Evolutionary conservation across 257 asterid species (phyloP), one percentile per base, ranked within the genome.

Genomic region (Cinchona pubescens): DNA sequence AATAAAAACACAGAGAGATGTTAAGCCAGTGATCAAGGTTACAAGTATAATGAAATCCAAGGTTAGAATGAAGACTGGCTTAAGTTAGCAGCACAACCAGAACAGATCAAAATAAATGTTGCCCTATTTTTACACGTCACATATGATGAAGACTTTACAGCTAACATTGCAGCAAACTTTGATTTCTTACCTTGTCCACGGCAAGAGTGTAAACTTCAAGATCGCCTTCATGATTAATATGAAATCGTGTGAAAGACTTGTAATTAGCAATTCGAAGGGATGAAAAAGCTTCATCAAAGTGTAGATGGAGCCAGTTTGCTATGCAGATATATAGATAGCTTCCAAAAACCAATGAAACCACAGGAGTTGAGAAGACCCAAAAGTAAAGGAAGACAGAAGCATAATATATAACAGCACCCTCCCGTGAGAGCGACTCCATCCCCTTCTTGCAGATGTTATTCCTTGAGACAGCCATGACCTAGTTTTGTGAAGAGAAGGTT

Each of bases 361-460:
- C 91, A 0, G 99, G 99, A 69, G 99, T 94, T 23, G 99, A 90
- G 82, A 94, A 88, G 75, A 95, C 99, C 99, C 99, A 95, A 85
- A 86, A 95, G 75, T 95, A 95, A 69, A 95, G 99, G 82, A 95
- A 95, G 76, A 95, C 92, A 0, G 99, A 90, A 16, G 99, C 97
- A 82, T 95, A 95, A 84, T 92, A 95, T 73, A 91, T 95, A 15
- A 67, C 89, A 5, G 93, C 96, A 69, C 91, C 96, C 66, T 91
- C 96, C 37, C 98, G 86, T 16, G 98, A 86, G 53, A 94, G 84
- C 0, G 98, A 87, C 72, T 87, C 94, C 91, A 91, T 88, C 66
- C 99, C 97, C 2, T 88, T 86, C 85, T 90, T 89, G 92, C 99
- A 94, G 65, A 95, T 95, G 75, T 80, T 89, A 75, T 55, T 90